Conservation (phyloP, 1,284 basidiomycete genomes). For the Microbotryum lychnidis-dioicae region DNA sequence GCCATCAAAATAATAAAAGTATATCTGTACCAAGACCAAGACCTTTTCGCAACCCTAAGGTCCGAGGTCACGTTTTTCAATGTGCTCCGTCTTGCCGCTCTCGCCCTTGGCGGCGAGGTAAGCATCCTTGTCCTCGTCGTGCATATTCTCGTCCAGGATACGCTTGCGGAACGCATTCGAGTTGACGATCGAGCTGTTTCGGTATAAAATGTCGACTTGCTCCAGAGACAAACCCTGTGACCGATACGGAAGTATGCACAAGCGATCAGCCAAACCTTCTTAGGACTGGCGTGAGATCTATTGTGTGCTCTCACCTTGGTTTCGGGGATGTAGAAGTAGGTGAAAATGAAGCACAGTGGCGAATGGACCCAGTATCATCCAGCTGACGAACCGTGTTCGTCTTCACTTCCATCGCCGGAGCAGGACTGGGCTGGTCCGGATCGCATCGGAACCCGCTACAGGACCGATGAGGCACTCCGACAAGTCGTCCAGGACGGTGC, state of each 20-base stretch:
- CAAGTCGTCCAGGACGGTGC: no score
- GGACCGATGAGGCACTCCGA: no score
- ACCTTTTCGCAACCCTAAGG: no score
- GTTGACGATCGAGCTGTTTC: slow-evolving; percentile 38
- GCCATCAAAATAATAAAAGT: no score
- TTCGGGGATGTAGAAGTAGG: slow-evolving; percentile 69
- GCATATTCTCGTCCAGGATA: slow-evolving; percentile 40
- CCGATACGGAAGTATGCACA: slow-evolving; percentile 10
- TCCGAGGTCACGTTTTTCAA: slow-evolving; percentile 14
- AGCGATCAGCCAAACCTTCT: neutral
- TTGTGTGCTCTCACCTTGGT: neutral
- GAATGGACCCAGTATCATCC: no score
- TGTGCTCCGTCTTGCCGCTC: slow-evolving; percentile 11
- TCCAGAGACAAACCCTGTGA: slow-evolving; percentile 57
- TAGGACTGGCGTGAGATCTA: slow-evolving; percentile 13
- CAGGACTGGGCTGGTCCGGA: no score
- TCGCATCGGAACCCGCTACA: no score
- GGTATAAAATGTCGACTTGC: slow-evolving; percentile 59
- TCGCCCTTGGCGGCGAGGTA: slow-evolving; percentile 11
- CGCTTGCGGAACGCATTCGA: slow-evolving; percentile 38
- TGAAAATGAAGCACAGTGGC: slow-evolving; percentile 57
- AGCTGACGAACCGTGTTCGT: no score
- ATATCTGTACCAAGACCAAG: no score
- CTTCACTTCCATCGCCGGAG: no score
- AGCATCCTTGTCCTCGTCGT: slow-evolving; percentile 19